Conservation (phyloP, 2,329 filamentous ascomycete genomes). For the Sporothrix brasiliensis region DNA sequence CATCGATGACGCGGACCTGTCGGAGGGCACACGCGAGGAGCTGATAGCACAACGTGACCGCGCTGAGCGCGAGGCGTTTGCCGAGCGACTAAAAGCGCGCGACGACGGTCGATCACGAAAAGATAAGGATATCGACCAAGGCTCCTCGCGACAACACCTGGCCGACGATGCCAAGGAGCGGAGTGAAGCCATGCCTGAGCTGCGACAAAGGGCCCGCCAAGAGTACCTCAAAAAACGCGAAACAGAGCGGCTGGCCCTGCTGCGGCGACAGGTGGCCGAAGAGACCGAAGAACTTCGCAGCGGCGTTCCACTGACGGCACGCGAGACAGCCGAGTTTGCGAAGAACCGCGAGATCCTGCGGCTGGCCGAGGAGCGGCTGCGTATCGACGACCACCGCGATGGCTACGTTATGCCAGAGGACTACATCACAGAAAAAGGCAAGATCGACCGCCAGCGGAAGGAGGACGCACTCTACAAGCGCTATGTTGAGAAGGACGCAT, state of each 20-base stretch:
- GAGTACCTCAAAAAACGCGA: constrained; percentile 94
- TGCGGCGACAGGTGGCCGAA: constrained; percentile 87
- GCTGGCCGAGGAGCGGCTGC: constrained; percentile 79
- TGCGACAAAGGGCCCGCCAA: constrained; percentile 82
- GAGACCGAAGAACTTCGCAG: constrained; percentile 80
- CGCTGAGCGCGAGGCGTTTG: constrained; percentile 76
- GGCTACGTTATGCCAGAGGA: constrained; percentile 93
- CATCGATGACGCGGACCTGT: constrained; percentile 54
- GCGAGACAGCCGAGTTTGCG: constrained; percentile 84
- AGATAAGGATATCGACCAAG: constrained; percentile 47
- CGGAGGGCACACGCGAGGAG: constrained; percentile 63
- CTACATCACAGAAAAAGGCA: constrained; percentile 91
- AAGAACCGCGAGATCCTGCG: constrained; percentile 82
- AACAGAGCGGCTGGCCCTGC: constrained; percentile 77
- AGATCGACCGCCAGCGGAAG: constrained; percentile 84
- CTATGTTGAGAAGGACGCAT: constrained; percentile 84
- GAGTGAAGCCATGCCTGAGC: constrained; percentile 73
- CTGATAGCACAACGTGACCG: constrained; percentile 66
- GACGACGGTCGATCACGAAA: constrained; percentile 70
- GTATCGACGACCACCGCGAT: constrained; percentile 88
- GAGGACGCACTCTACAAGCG: constrained; percentile 87
- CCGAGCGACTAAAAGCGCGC: constrained; percentile 72
- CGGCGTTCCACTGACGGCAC: constrained; percentile 72
- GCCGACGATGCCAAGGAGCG: constrained; percentile 70
- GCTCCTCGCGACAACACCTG: constrained; percentile 63